These are phyloP conservation scores for Tetracentron sinense DNA, from an alignment of 164 flowering plant genomes.

Conservation along the genomic window DNA sequence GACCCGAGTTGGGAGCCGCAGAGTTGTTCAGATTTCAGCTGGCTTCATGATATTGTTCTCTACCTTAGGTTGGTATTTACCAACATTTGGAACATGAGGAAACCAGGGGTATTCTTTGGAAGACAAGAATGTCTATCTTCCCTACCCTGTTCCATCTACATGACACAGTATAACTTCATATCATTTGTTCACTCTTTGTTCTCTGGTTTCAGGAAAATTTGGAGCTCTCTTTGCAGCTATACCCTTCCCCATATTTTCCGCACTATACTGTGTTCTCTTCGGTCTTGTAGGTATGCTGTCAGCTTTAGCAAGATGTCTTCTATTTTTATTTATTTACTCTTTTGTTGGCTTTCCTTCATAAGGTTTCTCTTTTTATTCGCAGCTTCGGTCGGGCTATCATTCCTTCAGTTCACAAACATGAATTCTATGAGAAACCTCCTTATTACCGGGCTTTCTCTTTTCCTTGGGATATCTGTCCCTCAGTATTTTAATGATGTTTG, in stretches of 20 bases:
- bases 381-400: conserved; percentile 91
- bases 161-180: not conserved
- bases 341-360: too few species aligned
- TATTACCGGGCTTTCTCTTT: conserved; percentile 84
- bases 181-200: too few species aligned
- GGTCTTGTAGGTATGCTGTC: conserved; percentile 85
- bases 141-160: not conserved
- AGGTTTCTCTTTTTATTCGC: too few species aligned
- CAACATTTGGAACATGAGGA: too few species aligned
- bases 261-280: conserved; percentile 83
- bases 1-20: conserved; percentile 95
- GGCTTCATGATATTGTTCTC: conserved; percentile 98
- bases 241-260: conserved; percentile 92
- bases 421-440: conserved; percentile 91
- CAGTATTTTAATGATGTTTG: conserved; percentile 71
- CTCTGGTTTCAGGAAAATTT: conserved; percentile 87
- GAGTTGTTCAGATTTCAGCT: conserved; percentile 96
- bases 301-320: not conserved
- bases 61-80: conserved; percentile 54
- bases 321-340: not conserved
- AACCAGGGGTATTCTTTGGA: not conserved
- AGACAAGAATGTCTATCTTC: not conserved
- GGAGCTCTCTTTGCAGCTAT: conserved; percentile 99
- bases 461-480: conserved; percentile 88
- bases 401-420: conserved; percentile 98